Conservation (phyloP, 2,329 filamentous ascomycete genomes). For the Xylaria multiplex region DNA sequence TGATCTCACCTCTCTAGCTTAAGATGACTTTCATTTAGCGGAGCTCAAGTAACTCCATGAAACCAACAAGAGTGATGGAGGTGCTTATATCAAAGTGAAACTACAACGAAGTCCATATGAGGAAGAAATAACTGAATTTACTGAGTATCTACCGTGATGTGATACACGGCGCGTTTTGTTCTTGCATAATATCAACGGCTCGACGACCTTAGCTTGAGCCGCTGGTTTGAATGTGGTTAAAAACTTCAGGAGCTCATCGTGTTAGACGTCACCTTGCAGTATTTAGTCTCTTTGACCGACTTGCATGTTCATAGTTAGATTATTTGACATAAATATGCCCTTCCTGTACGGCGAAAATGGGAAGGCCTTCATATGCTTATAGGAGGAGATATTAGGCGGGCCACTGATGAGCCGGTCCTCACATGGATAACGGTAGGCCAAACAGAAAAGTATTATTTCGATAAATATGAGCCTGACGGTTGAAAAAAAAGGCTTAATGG, state of each 20-base stretch:
- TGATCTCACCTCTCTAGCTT: background rate
- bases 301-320: conserved; percentile 16
- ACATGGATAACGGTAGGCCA: background rate
- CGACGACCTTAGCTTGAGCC: conserved; percentile 7
- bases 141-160: background rate
- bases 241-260: conserved; percentile 32
- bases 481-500: background rate
- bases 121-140: too few species aligned
- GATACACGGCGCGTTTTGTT: background rate
- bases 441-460: background rate
- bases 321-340: conserved; percentile 34
- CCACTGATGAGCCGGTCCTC: conserved; percentile 26
- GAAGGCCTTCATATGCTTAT: conserved; percentile 25
- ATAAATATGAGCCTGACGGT: background rate
- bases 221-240: conserved; percentile 28
- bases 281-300: background rate
- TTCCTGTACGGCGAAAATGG: conserved; percentile 27
- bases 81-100: background rate
- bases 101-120: background rate
- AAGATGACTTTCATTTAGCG: background rate
- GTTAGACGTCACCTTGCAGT: background rate
- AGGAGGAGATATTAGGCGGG: conserved; percentile 28
- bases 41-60: background rate
- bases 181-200: conserved; percentile 16
- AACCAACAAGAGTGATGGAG: too few species aligned